phyloP scores from a whole-genome alignment of 2,329 filamentous ascomycete species.

The Sphaerulina musiva region DNA sequence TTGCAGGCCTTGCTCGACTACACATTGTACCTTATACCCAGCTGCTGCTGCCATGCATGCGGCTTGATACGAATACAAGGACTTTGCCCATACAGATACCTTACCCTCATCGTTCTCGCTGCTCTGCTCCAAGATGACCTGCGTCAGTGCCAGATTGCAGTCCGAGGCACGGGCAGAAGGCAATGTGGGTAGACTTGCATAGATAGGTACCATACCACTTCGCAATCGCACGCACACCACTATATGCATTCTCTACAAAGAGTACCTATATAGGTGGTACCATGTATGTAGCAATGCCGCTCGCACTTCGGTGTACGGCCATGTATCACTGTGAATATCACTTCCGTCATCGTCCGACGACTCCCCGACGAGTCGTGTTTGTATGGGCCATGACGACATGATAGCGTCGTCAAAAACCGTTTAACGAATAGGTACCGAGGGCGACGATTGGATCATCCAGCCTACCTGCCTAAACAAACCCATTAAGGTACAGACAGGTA shows the following conservation, averaged over 20 bases:
- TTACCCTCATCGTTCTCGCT: background rate
- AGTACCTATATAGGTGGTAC: too few relatives aligned
- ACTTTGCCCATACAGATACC: background rate
- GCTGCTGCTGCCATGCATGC: background rate
- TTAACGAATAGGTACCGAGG: constrained; percentile 3
- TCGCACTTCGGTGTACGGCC: too few relatives aligned
- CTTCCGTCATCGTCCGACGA: background rate
- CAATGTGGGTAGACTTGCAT: too few relatives aligned
- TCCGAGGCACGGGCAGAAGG: too few relatives aligned
- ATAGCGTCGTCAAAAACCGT: background rate
- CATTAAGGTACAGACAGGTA: too few relatives aligned
- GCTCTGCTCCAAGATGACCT: too few relatives aligned
- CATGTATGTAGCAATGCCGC: too few relatives aligned
- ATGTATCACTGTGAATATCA: too few relatives aligned
- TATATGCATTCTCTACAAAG: too few relatives aligned
- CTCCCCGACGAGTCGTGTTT: background rate
- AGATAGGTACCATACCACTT: too few relatives aligned
- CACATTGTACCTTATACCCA: background rate
- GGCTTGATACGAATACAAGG: background rate
- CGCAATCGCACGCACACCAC: too few relatives aligned
- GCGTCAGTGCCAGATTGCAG: too few relatives aligned
- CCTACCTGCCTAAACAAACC: background rate
- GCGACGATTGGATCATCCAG: constrained; percentile 1
- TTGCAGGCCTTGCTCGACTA: background rate
- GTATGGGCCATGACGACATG: background rate